These are phyloP conservation scores for Leccinum broughii DNA, from an alignment of 768 basidiomycete genomes.

Conservation along the genomic window DNA sequence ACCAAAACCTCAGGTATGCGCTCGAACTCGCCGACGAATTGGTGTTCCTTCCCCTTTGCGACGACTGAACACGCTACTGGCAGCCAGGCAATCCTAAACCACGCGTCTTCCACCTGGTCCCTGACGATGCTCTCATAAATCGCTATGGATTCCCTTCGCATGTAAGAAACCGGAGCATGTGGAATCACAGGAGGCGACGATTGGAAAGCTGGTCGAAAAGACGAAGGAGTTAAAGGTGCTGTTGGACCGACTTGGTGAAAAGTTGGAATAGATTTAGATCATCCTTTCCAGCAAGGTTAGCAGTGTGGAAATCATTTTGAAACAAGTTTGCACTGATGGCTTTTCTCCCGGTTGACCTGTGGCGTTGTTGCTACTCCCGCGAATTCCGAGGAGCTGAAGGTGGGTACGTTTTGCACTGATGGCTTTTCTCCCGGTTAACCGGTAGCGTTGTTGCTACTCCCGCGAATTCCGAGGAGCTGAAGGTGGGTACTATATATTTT, in stretches of 20 bases:
- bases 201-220: conserved; percentile 40
- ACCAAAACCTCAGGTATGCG: conserved; percentile 84
- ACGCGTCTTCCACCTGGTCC: conserved; percentile 84
- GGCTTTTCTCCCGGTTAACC: too few species aligned
- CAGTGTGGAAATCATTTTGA: too few species aligned
- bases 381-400: too few species aligned
- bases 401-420: too few species aligned
- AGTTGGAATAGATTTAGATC: conserved; percentile 10
- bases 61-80: conserved; percentile 7
- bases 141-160: conserved; percentile 98
- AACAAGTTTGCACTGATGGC: too few species aligned
- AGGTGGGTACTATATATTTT: too few species aligned
- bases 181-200: conserved; percentile 26
- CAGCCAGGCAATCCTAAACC: conserved; percentile 92
- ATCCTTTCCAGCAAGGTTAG: too few species aligned
- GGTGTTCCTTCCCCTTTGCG: neutral
- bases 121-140: conserved; percentile 86
- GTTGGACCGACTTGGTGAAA: conserved; percentile 24
- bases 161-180: conserved; percentile 35
- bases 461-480: too few species aligned
- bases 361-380: too few species aligned
- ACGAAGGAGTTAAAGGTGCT: conserved; percentile 40
- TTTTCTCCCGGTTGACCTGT: too few species aligned
- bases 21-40: neutral
- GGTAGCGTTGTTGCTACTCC: too few species aligned